Conservation (phyloP, 2,329 filamentous ascomycete genomes). For the Pyrenochaeta sp. region DNA sequence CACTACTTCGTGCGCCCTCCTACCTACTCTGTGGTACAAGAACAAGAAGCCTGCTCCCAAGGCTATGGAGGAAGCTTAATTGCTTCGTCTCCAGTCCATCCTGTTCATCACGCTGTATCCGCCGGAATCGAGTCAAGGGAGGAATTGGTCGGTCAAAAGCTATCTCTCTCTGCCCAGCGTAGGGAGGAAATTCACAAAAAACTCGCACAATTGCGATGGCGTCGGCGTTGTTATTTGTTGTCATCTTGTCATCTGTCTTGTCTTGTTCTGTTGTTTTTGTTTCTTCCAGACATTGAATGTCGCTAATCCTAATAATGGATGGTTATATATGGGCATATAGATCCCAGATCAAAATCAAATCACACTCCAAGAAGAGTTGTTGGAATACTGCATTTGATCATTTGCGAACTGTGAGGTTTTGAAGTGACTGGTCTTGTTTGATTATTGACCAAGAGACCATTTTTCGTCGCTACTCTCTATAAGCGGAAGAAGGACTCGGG, state of each 20-base stretch:
- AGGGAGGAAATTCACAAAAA: slow-evolving; percentile 17
- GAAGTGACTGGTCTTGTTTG: too few relatives aligned
- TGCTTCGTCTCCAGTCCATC: too few relatives aligned
- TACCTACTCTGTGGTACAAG: slow-evolving; percentile 60
- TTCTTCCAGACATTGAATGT: slow-evolving; percentile 45
- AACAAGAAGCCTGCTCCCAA: slow-evolving; percentile 54
- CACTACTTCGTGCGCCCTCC: slow-evolving; percentile 52
- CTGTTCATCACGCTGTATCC: too few relatives aligned
- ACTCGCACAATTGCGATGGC: slow-evolving; percentile 29
- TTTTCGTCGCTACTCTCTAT: too few relatives aligned
- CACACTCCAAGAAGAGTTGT: not conserved
- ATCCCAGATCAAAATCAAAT: slow-evolving; percentile 2
- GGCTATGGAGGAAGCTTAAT: slow-evolving; percentile 41
- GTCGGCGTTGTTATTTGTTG: slow-evolving; percentile 19
- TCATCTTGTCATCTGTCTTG: slow-evolving; percentile 22
- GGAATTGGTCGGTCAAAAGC: slow-evolving; percentile 28
- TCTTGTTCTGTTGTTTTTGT: too few relatives aligned
- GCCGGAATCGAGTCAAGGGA: slow-evolving; percentile 12
- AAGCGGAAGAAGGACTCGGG: too few relatives aligned
- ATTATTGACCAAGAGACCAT: too few relatives aligned
- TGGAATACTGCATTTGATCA: too few relatives aligned
- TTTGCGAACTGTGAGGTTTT: too few relatives aligned
- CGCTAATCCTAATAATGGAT: slow-evolving; percentile 43
- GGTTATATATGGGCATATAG: slow-evolving; percentile 1
- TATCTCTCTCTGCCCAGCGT: slow-evolving; percentile 10